phyloP scores from a whole-genome alignment of 176 grass and related monocot genomes.

The Thalia dealbata region DNA sequence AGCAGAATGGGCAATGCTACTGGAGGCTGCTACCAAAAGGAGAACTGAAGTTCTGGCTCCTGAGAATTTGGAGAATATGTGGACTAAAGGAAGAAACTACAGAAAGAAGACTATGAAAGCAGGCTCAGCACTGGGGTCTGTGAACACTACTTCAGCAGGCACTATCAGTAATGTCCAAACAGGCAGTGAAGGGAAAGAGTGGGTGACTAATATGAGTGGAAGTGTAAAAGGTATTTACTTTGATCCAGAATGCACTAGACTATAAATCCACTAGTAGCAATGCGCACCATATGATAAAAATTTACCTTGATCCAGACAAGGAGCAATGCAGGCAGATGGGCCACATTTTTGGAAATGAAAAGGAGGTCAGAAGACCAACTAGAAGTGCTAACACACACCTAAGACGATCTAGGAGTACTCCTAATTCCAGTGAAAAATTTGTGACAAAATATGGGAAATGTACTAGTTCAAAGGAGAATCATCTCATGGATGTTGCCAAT shows the following conservation, averaged over 20 bases:
- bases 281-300: constrained; percentile 21
- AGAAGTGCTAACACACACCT: constrained; percentile 43
- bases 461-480: constrained; percentile 24
- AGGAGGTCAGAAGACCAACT: constrained; percentile 19
- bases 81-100: constrained; percentile 93
- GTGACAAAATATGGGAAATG: constrained; percentile 37
- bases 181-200: constrained; percentile 38
- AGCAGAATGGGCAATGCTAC: constrained; percentile 65
- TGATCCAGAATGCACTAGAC: constrained; percentile 43
- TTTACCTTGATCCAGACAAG: constrained; percentile 29
- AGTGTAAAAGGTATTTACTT: constrained; percentile 65
- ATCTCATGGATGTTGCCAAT: constrained; percentile 27
- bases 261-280: not conserved
- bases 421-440: constrained; percentile 62
- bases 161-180: constrained; percentile 21
- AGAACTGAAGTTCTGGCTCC: constrained; percentile 79
- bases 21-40: constrained; percentile 93
- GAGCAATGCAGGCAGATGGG: constrained; percentile 29
- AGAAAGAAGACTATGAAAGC: constrained; percentile 74
- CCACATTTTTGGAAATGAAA: constrained; percentile 28
- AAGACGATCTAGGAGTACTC: constrained; percentile 72
- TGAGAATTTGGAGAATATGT: constrained; percentile 99
- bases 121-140: constrained; percentile 17
- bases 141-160: constrained; percentile 22
- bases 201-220: constrained; percentile 59